phyloP scores from a whole-genome alignment of 768 basidiomycete species.

The Collybia sordida region DNA sequence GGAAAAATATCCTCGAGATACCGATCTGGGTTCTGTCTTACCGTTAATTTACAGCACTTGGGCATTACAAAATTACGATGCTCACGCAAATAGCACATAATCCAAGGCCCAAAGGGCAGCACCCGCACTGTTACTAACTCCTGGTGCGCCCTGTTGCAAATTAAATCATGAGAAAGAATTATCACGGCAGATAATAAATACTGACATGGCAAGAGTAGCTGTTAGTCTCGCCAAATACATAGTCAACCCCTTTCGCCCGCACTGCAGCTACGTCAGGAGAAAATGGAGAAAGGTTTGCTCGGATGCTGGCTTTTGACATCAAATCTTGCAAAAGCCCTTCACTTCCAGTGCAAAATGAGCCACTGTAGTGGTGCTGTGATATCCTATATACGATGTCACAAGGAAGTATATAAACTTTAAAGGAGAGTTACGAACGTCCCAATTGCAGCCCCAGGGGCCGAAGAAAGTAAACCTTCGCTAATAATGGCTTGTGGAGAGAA shows the following conservation, averaged over 20 bases:
- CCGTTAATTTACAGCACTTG: not conserved
- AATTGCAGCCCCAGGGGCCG: constrained; percentile 47
- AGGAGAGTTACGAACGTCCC: constrained; percentile 39
- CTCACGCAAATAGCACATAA: constrained; percentile 46
- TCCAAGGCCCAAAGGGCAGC: constrained; percentile 59
- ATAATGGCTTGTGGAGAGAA: constrained; percentile 67
- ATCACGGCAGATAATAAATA: constrained; percentile 2
- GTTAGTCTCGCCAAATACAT: constrained; percentile 65
- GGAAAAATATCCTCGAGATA: constrained; percentile 57
- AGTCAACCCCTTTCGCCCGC: constrained; percentile 45
- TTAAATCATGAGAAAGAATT: not conserved
- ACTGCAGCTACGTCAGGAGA: constrained; percentile 54
- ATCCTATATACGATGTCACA: constrained; percentile 31
- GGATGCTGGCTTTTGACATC: constrained; percentile 59
- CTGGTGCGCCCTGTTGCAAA: constrained; percentile 27
- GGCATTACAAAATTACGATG: not conserved
- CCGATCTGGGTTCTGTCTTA: constrained; percentile 30
- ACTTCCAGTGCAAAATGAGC: constrained; percentile 59
- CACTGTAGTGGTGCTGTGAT: constrained; percentile 57
- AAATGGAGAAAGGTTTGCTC: constrained; percentile 55
- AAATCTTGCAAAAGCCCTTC: constrained; percentile 57
- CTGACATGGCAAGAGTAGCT: constrained; percentile 45
- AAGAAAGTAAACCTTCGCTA: constrained; percentile 46
- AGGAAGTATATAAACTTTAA: not conserved
- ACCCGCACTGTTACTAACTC: constrained; percentile 55